Evolutionary conservation across 768 basidiomycete species (phyloP).

Genomic region (Russula sp.): DNA sequence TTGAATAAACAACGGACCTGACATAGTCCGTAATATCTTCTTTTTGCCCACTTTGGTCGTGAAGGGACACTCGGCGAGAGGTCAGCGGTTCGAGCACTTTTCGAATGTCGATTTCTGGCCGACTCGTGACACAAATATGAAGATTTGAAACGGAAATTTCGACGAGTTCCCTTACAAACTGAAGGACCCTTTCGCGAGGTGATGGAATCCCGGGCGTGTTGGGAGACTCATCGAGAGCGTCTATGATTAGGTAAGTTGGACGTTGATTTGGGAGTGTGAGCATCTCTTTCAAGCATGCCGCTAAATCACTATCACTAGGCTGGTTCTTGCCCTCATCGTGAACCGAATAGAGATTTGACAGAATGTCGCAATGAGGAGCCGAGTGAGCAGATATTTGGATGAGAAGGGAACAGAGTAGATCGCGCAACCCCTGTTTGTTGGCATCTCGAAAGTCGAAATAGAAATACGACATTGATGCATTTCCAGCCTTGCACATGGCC

Average conservation of each 20-base stretch:
- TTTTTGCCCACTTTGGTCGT: not conserved
- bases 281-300: not conserved
- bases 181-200: not conserved
- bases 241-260: not conserved
- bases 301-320: not conserved
- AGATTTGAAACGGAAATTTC: not conserved
- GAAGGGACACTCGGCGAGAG: not conserved
- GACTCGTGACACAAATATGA: not conserved
- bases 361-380: not conserved
- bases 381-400: not conserved
- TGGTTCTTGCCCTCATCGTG: not conserved
- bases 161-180: not conserved
- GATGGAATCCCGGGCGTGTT: not conserved
- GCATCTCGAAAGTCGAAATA: not conserved
- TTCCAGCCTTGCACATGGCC: not conserved
- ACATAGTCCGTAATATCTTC: not conserved
- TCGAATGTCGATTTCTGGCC: not conserved
- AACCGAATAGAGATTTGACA: not conserved
- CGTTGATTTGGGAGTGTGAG: not conserved
- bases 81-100: not conserved
- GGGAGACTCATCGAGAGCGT: constrained; percentile 6
- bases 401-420: not conserved
- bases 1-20: not conserved
- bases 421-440: not conserved
- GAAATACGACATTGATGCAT: not conserved